A percentile compares a stretch with the other conserved stretches of the same genome.
Evolutionary conservation across 768 basidiomycete species (phyloP).

Genomic region (Aureoboletus auriporus): DNA sequence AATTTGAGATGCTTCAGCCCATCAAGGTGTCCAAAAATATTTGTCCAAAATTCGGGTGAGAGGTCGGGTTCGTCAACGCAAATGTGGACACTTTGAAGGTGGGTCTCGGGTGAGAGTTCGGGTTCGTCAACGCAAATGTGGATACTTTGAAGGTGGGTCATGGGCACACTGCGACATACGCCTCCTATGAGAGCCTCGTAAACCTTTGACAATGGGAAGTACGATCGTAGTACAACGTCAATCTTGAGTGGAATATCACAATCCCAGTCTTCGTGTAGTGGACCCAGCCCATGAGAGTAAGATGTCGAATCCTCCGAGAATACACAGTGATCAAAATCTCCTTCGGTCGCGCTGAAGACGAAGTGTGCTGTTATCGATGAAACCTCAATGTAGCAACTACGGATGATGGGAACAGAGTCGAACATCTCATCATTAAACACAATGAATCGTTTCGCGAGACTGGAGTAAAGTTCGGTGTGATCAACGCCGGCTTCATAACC

Average conservation of each 20-base stretch:
- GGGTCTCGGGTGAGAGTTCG: slow-evolving; percentile 11
- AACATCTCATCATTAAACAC: not conserved
- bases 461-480: slow-evolving; percentile 8
- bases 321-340: slow-evolving; percentile 3
- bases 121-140: slow-evolving; percentile 8
- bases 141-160: slow-evolving; percentile 9
- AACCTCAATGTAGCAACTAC: slow-evolving; percentile 7
- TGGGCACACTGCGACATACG: slow-evolving; percentile 12
- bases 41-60: slow-evolving; percentile 15
- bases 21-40: slow-evolving; percentile 11
- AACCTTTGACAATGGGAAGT: not conserved
- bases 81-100: slow-evolving; percentile 7
- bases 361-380: slow-evolving; percentile 10
- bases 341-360: slow-evolving; percentile 12
- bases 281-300: not conserved
- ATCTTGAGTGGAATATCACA: slow-evolving; percentile 17
- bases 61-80: slow-evolving; percentile 6
- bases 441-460: slow-evolving; percentile 16
- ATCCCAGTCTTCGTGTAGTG: slow-evolving; percentile 16
- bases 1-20: slow-evolving; percentile 13
- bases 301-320: slow-evolving; percentile 7
- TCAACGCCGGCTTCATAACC: slow-evolving; percentile 4
- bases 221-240: slow-evolving; percentile 10
- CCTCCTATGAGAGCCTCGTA: slow-evolving; percentile 8
- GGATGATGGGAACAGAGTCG: slow-evolving; percentile 8